These are phyloP conservation scores for Martensiomyces pterosporus DNA, from an alignment of 192 early-diverging fungal genomes.

Conservation along the genomic window DNA sequence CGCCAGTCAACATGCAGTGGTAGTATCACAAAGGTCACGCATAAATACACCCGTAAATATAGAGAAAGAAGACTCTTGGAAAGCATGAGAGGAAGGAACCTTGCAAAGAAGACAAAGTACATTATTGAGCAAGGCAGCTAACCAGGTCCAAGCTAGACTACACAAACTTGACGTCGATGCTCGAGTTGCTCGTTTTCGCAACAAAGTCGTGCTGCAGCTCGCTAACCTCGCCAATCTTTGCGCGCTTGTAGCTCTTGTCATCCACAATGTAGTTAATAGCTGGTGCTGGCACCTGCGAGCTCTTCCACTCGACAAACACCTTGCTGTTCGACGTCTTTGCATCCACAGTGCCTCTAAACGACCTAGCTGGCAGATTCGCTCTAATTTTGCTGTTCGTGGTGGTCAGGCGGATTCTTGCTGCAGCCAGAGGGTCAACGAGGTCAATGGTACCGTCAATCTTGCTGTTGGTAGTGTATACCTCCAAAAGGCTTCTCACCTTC, in stretches of 20 bases:
- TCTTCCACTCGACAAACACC: conserved; percentile 3
- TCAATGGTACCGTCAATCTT: conserved; percentile 6
- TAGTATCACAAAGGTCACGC: too few relatives aligned
- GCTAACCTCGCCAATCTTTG: conserved; percentile 3
- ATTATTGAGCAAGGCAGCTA: too few relatives aligned
- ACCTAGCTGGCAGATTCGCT: conserved; percentile 8
- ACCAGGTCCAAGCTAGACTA: too few relatives aligned
- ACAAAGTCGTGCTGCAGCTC: conserved; percentile 14
- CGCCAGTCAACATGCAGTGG: too few relatives aligned
- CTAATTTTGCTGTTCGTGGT: conserved; percentile 22
- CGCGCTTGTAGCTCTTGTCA: conserved; percentile 16
- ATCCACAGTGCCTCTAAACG: conserved; percentile 22
- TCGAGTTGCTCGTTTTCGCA: conserved; percentile 18
- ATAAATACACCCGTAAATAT: too few relatives aligned
- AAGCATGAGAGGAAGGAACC: too few relatives aligned
- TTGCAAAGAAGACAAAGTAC: too few relatives aligned
- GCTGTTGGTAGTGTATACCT: conserved; percentile 19
- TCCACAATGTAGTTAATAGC: conserved; percentile 10
- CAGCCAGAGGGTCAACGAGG: conserved; percentile 2
- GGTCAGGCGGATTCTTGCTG: conserved; percentile 2
- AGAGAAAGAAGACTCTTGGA: too few relatives aligned
- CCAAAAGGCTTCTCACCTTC: conserved; percentile 10
- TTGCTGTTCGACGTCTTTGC: conserved; percentile 11
- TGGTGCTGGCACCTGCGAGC: not conserved
- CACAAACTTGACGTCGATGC: conserved; percentile 12